A percentile compares a stretch with the other conserved stretches of the same genome.
Conservation (phyloP, 805 yeast species). For the Spathaspora boniae region DNA sequence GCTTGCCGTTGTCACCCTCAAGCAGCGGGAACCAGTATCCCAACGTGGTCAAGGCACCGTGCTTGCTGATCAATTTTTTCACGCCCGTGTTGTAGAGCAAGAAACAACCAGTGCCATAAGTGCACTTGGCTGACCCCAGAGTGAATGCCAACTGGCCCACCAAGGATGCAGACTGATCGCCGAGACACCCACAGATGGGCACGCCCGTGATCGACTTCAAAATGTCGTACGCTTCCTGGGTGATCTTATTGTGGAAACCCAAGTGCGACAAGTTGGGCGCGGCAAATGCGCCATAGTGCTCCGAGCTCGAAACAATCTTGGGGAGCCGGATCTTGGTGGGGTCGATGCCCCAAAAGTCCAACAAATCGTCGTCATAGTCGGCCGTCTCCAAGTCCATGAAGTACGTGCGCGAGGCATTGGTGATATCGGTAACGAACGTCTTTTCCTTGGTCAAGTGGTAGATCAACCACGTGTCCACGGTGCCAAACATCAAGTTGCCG, state of each 20-base stretch:
- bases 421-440: constrained; percentile 76
- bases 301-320: constrained; percentile 73
- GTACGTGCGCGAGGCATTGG: constrained; percentile 90
- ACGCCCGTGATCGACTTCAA: constrained; percentile 50
- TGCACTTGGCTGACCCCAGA: constrained; percentile 87
- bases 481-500: constrained; percentile 78
- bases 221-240: constrained; percentile 50
- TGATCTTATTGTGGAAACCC: constrained; percentile 50
- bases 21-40: constrained; percentile 85
- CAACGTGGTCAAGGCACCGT: constrained; percentile 85
- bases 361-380: constrained; percentile 71
- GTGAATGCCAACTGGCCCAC: constrained; percentile 88
- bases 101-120: constrained; percentile 96
- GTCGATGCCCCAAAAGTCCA: constrained; percentile 79
- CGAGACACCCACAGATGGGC: constrained; percentile 86
- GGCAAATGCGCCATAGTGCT: constrained; percentile 68
- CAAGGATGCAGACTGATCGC: constrained; percentile 91
- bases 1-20: constrained; percentile 44
- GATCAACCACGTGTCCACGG: constrained; percentile 91
- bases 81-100: constrained; percentile 83
- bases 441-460: constrained; percentile 74
- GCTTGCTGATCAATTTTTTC: constrained; percentile 61
- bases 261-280: constrained; percentile 55
- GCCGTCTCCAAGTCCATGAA: constrained; percentile 77
- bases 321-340: constrained; percentile 64